Conservation (phyloP, 2,329 filamentous ascomycete species). For the Emmonsiellopsis sp. region DNA sequence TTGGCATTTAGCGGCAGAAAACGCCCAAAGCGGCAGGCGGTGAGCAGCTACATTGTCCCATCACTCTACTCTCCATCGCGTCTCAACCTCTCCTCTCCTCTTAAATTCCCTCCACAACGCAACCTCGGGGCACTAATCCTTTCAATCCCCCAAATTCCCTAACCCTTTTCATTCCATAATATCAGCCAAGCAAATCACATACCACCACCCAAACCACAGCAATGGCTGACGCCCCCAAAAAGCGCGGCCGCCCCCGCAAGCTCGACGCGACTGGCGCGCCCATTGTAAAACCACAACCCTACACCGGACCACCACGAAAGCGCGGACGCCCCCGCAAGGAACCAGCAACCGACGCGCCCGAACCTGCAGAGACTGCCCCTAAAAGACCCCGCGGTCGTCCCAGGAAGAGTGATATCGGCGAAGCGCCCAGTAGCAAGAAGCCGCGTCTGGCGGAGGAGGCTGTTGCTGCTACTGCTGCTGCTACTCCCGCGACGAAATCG, state of each 20-base stretch:
- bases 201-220: background rate
- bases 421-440: background rate
- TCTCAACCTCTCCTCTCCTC: no score
- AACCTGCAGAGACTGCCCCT: background rate
- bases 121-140: no score
- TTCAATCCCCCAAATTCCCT: no score
- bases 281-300: conserved; percentile 5
- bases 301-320: conserved; percentile 9
- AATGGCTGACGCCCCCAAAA: conserved; percentile 3
- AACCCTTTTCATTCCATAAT: background rate
- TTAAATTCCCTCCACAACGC: no score
- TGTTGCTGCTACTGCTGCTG: background rate
- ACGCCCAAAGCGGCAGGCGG: no score
- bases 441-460: background rate
- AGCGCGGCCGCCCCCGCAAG: conserved; percentile 12
- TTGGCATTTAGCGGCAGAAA: no score
- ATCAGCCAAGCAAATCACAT: background rate
- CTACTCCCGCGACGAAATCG: background rate
- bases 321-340: conserved; percentile 9
- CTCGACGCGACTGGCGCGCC: conserved; percentile 5
- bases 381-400: conserved; percentile 1
- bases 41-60: no score
- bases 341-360: background rate
- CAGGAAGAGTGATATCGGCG: background rate
- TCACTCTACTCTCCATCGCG: no score